Base-by-base conservation (phyloP, 2,329 filamentous ascomycete species). In the Ophiocordyceps camponoti-leonardi region DNA sequence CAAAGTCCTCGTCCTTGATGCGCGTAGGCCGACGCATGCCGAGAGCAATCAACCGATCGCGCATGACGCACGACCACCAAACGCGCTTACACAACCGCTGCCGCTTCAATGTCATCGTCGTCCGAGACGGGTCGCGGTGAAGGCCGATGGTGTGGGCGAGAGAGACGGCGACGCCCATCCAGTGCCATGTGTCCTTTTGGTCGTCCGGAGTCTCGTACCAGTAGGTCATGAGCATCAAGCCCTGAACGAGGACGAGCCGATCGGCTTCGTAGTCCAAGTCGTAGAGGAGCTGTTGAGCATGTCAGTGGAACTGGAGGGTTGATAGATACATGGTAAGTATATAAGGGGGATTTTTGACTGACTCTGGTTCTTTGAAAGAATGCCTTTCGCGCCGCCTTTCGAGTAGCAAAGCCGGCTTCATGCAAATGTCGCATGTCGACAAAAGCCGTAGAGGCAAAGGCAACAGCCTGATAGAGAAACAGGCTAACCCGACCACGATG, bases 61-160 rank as follows among this genome's bases (percentile, higher is more conserved):
- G 81, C 78, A 94, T 94, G 58, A 94, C 94, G 51, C 86, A 93
- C 30, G 85, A 94, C 90, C 90, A 96, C 90, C 90, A 96, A 53
- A 95, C 92, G 45, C 88, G 75, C 66, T 94, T 94, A 84, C 88
- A 94, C 44, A 95, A 67, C 56, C 79, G 85, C 58, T 87, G 83
- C 56, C 84, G 82, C 45, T 76, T 72, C 3, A 67, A 63, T 37
- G 83, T 74, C 75, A 94, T 86, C 53, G 76, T 80, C 10, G 84
- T 86, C 47, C 80, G 82, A 19, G 66, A 68, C 2, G 87, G 86
- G 55, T 94, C 85, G 50, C 88, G 83, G 62, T 96, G 87, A 18
- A 95, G 72, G 6, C 90, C 88, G 51, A 95, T 94, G 13, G 88
- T 94, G 61, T 94, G 86, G 45, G 87, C 88, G 42, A 95, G 69